Evolutionary conservation across 2,329 filamentous ascomycete species (phyloP).

Genomic region (Dactylellina leptospora): DNA sequence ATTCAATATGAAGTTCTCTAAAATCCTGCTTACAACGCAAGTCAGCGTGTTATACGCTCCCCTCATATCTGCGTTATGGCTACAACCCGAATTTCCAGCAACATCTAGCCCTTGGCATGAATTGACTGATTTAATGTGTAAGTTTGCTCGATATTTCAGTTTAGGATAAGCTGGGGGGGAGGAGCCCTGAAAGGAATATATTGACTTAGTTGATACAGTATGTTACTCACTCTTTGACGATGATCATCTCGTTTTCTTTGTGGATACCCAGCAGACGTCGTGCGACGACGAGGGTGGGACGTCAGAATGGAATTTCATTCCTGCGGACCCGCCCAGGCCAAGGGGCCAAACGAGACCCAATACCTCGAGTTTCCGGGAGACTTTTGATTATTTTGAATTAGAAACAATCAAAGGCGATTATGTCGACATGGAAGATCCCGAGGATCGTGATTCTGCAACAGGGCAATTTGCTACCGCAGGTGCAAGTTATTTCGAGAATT

Average conservation of each 20-base stretch:
- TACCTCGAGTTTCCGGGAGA: neutral
- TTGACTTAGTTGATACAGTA: neutral
- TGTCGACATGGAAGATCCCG: constrained; percentile 6
- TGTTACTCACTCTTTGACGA: neutral
- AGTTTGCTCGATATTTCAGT: neutral
- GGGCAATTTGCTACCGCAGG: neutral
- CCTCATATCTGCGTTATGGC: neutral
- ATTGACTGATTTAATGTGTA: neutral
- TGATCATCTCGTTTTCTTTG: constrained; percentile 2
- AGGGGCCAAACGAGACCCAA: neutral
- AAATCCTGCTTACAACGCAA: too few relatives aligned
- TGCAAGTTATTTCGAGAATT: neutral
- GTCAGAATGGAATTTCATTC: constrained; percentile 4
- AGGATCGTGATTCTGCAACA: neutral
- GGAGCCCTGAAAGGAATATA: neutral
- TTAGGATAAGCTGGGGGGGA: neutral
- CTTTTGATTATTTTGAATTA: constrained; percentile 5
- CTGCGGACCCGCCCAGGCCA: neutral
- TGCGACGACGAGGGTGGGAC: constrained; percentile 11
- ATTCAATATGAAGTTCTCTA: too few relatives aligned
- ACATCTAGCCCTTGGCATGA: neutral
- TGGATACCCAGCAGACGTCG: neutral
- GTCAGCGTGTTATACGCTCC: neutral
- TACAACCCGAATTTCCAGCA: constrained; percentile 1
- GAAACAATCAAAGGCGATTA: neutral